Percentiles rank a stretch among this genome's conserved stretches.
phyloP scores from a whole-genome alignment of 306 rosid species.

The Lathyrus oleraceus region DNA sequence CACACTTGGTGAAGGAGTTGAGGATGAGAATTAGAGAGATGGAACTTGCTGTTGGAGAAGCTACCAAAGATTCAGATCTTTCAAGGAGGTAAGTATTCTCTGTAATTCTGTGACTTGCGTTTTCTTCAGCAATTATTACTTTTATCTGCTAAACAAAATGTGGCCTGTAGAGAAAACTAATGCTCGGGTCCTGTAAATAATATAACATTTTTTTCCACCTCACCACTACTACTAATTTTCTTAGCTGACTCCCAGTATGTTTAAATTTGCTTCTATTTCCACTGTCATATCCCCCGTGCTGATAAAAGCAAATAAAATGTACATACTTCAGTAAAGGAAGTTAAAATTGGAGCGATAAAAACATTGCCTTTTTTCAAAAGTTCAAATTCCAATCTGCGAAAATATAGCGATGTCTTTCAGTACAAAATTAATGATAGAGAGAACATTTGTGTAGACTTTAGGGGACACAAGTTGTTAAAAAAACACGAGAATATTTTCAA shows the following conservation, averaged over 20 bases:
- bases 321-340: constrained; percentile 25
- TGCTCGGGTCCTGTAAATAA: no score
- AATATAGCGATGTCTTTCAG: constrained; percentile 6
- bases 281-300: constrained; percentile 11
- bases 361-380: background rate
- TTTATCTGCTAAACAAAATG: no score
- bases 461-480: constrained; percentile 32
- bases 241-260: constrained; percentile 6
- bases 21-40: constrained; percentile 73
- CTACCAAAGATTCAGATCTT: constrained; percentile 67
- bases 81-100: constrained; percentile 64
- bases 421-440: constrained; percentile 22
- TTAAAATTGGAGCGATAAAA: constrained; percentile 20
- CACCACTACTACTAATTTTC: constrained; percentile 1
- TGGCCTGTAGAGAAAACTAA: no score
- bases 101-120: constrained; percentile 18
- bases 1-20: constrained; percentile 79
- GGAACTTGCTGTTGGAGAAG: constrained; percentile 69
- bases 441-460: constrained; percentile 19
- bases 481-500: constrained; percentile 21
- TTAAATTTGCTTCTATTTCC: constrained; percentile 16
- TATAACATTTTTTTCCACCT: constrained; percentile 1
- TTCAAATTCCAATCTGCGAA: constrained; percentile 14
- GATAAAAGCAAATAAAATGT: constrained; percentile 18
- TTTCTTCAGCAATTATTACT: constrained; percentile 10